These are phyloP conservation scores for Bruguiera hainesii DNA, from an alignment of 441 rosid genomes.

Conservation along the genomic window DNA sequence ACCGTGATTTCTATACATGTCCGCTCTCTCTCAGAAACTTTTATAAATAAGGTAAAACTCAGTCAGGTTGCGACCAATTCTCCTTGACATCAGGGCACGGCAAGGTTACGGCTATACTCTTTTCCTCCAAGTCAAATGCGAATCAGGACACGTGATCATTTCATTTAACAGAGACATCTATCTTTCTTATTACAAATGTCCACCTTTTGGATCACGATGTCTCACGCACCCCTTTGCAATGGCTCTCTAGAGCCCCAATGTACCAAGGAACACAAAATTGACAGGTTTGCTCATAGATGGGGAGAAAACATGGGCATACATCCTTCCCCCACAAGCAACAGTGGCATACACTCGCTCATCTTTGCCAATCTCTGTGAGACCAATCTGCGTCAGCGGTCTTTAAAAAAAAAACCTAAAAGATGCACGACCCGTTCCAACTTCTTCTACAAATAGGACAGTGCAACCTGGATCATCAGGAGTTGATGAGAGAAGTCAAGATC, in stretches of 20 bases:
- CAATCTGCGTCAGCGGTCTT: not conserved
- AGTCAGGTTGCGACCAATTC: not conserved
- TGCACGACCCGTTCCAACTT: too few species aligned
- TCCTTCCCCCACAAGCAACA: not conserved
- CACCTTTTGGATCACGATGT: too few species aligned
- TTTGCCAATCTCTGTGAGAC: not conserved
- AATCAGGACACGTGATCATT: too few species aligned
- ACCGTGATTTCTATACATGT: too few species aligned
- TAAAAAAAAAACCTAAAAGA: not conserved
- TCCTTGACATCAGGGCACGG: not conserved
- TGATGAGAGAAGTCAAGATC: not conserved
- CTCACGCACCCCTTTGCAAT: too few species aligned
- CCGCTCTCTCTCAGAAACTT: too few species aligned
- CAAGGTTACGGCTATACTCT: not conserved
- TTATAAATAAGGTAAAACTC: not conserved
- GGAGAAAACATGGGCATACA: not conserved
- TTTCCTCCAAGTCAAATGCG: not conserved
- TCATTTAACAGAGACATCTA: not conserved
- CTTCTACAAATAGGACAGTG: too few species aligned
- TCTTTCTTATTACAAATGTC: not conserved
- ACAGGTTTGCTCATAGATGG: too few species aligned
- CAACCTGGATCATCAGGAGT: constrained; percentile 1
- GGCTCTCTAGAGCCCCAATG: too few species aligned
- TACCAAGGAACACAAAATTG: too few species aligned
- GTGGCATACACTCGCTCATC: not conserved